A percentile compares a stretch with the other conserved stretches of the same genome.
These are phyloP conservation scores for Cyberlindnera veronae DNA, from an alignment of 805 yeast species.

Conservation along the genomic window DNA sequence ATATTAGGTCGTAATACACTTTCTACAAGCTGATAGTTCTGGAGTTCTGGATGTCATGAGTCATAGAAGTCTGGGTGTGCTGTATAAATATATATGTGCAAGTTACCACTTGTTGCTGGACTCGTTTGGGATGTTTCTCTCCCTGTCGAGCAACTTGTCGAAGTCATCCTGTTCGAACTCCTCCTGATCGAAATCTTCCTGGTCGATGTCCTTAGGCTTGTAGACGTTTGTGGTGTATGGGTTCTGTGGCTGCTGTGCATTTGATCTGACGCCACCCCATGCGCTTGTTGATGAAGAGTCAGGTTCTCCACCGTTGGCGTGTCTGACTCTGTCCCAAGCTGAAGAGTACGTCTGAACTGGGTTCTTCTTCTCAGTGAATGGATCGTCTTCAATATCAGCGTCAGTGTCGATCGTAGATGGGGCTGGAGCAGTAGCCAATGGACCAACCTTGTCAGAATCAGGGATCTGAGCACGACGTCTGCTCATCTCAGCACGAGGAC, in stretches of 20 bases:
- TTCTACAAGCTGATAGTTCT: too few species aligned
- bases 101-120: conserved; percentile 22
- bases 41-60: too few species aligned
- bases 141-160: conserved; percentile 26
- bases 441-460: conserved; percentile 8
- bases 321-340: conserved; percentile 38
- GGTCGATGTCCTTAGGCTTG: conserved; percentile 1
- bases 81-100: too few species aligned
- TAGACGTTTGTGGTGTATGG: conserved; percentile 18
- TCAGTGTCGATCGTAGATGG: not conserved
- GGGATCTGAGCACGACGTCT: conserved; percentile 11
- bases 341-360: conserved; percentile 19
- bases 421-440: not conserved
- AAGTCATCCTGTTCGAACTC: conserved; percentile 18
- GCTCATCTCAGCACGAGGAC: conserved; percentile 27
- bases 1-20: too few species aligned
- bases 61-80: too few species aligned
- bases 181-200: not conserved
- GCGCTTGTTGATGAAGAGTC: not conserved
- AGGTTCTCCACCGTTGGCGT: conserved; percentile 21
- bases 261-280: conserved; percentile 31
- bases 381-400: conserved; percentile 21
- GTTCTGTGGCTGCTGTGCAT: conserved; percentile 3
- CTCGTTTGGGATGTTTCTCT: conserved; percentile 20
- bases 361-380: conserved; percentile 17